Base-by-base conservation (phyloP, 2,329 filamentous ascomycete genomes). In the Tolypocladium amazonense region DNA sequence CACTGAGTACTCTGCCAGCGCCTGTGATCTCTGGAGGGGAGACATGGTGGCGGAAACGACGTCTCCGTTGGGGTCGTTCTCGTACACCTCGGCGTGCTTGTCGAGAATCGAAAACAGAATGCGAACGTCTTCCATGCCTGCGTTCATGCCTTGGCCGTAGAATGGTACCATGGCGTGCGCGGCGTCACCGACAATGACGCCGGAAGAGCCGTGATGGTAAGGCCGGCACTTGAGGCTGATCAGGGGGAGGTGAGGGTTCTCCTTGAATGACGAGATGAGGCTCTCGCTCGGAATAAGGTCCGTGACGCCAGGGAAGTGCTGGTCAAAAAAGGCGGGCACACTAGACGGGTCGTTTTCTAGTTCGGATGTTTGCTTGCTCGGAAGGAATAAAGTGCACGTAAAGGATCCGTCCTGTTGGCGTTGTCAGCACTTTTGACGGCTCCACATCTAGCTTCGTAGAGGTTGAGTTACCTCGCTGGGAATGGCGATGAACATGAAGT, bases 401-500 rank as follows among this genome's bases (percentile, higher is more conserved):
- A 99, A 99, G 2, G 90, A 89, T 60, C 90, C 92, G 71, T 97
- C 92, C 73, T 90, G 72, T 47, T 37, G 5, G 14, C 4, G 30
- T 14, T 38, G 60, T 68, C 52, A 62, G 59, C 30, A 9, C 35
- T 60, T 66, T 33, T 15, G 50, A 37, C n/a, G 3, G 39, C 39
- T 67, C 79, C 65, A 33, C 47, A 33, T 33, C 27, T 2, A 30
- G 27, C 12, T 0, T 20, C 11, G 18, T 37, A 33, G 52, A n/a
- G 3, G 12, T 11, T 18, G 38, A 12, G 25, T n/a, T 71, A 85
- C 83, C 60, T 81, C 76, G 65, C 83, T 87, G 0, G 94, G 93
- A 52, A 99, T 92, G 23, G 94, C 95, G 69, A 99, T 99, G 75
- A 99, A 99, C 95, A 99, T 97, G 68, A 94, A 93, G 50, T 92